phyloP scores from a whole-genome alignment of 495 filamentous ascomycete species.

The Xylaria palmicola region DNA sequence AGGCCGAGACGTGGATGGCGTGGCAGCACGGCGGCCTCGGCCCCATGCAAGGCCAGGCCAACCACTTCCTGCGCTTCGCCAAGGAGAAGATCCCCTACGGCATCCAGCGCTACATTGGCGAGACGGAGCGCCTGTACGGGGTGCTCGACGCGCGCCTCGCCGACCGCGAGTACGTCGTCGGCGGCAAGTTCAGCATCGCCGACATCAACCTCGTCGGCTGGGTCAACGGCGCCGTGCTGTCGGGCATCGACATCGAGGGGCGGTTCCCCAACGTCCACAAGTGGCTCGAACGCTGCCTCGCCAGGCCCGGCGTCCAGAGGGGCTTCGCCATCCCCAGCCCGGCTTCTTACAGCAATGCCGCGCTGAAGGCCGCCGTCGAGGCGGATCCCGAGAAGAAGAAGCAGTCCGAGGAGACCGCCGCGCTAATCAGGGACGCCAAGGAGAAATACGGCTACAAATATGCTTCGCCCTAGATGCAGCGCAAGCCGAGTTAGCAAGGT shows the following conservation, averaged over 20 bases:
- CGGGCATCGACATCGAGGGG: conserved; percentile 60
- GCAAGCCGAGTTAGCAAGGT: neutral
- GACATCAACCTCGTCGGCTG: conserved; percentile 75
- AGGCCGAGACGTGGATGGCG: conserved; percentile 65
- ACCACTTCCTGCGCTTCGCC: conserved; percentile 78
- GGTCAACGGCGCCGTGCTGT: conserved; percentile 45
- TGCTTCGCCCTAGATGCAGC: conserved; percentile 27
- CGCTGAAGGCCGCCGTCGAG: conserved; percentile 10
- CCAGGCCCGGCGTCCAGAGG: conserved; percentile 64
- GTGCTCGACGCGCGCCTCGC: conserved; percentile 69
- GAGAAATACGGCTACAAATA: conserved; percentile 42
- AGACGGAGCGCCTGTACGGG: conserved; percentile 74
- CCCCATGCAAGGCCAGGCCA: conserved; percentile 86
- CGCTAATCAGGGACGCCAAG: conserved; percentile 31
- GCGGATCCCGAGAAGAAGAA: conserved; percentile 29
- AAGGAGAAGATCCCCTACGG: conserved; percentile 77
- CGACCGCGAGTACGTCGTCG: conserved; percentile 61
- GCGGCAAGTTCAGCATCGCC: conserved; percentile 73
- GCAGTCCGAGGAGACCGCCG: conserved; percentile 18
- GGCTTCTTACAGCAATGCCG: conserved; percentile 11
- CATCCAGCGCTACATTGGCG: conserved; percentile 72
- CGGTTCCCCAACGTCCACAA: conserved; percentile 66
- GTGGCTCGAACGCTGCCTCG: conserved; percentile 62
- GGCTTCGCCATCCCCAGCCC: conserved; percentile 63
- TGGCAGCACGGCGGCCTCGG: conserved; percentile 65